phyloP scores from a whole-genome alignment of 805 yeast genomes.

The Grigorovia yakushimaensis region DNA sequence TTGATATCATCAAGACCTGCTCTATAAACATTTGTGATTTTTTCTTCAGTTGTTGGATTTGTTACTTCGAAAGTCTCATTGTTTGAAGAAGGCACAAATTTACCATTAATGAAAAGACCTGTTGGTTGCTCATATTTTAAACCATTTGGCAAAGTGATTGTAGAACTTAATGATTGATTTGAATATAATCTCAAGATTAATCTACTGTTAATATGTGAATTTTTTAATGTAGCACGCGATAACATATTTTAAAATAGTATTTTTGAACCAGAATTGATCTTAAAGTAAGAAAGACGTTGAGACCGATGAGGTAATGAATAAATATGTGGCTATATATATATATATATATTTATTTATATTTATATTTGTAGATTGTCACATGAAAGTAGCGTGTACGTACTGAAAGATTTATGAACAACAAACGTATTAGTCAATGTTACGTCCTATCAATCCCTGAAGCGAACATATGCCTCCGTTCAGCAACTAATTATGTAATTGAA shows the following conservation, averaged over 20 bases:
- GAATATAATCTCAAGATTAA: conserved; percentile 25
- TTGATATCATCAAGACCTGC: conserved; percentile 76
- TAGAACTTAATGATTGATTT: conserved; percentile 34
- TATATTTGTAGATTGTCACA: too few relatives aligned
- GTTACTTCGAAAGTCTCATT: conserved; percentile 52
- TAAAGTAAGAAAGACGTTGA: too few relatives aligned
- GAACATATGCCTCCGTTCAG: background rate
- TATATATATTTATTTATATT: too few relatives aligned
- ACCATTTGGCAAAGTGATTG: conserved; percentile 65
- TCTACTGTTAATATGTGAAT: conserved; percentile 1
- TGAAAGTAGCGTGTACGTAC: too few relatives aligned
- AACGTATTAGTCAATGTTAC: background rate
- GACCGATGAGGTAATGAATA: too few relatives aligned
- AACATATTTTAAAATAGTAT: conserved; percentile 4
- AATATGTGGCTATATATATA: too few relatives aligned
- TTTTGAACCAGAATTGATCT: too few relatives aligned
- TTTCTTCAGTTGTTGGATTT: conserved; percentile 68
- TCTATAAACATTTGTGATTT: conserved; percentile 58
- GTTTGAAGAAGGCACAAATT: conserved; percentile 53
- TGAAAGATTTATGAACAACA: background rate
- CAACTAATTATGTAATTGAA: too few relatives aligned
- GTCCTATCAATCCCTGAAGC: too few relatives aligned
- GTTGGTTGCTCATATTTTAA: conserved; percentile 65
- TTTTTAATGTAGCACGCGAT: conserved; percentile 4
- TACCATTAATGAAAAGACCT: conserved; percentile 73